Conservation (phyloP, 106 monocot genomes). For the Dendrobium officinale region DNA sequence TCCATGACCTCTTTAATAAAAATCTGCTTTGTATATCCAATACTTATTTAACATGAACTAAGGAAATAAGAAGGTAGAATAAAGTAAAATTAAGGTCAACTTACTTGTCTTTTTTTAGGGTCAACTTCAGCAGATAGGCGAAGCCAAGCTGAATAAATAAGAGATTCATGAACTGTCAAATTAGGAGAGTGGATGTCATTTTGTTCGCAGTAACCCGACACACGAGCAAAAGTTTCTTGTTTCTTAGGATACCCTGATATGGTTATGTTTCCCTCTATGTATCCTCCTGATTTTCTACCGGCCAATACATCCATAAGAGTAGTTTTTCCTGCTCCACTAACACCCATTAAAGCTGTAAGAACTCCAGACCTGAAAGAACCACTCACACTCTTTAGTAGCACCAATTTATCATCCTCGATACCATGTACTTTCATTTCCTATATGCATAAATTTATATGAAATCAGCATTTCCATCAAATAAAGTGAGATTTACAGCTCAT, state of each 20-base stretch:
- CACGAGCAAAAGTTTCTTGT: conserved; percentile 36
- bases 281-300: conserved; percentile 31
- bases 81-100: neutral
- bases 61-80: neutral
- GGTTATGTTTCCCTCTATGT: conserved; percentile 27
- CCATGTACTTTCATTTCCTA: conserved; percentile 29
- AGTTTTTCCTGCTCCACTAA: conserved; percentile 36
- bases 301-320: conserved; percentile 32
- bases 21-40: conserved; percentile 10
- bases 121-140: conserved; percentile 13
- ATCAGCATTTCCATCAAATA: neutral
- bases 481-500: neutral
- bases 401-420: conserved; percentile 13
- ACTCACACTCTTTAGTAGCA: conserved; percentile 27
- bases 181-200: conserved; percentile 36
- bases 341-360: conserved; percentile 33
- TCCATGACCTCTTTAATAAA: conserved; percentile 28
- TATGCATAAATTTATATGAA: conserved; percentile 1
- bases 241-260: conserved; percentile 30
- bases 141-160: conserved; percentile 34
- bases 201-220: conserved; percentile 37
- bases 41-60: neutral
- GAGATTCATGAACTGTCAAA: conserved; percentile 31
- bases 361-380: conserved; percentile 30
- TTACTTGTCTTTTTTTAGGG: conserved; percentile 8